Percentiles rank a stretch among this genome's conserved stretches.
These are phyloP conservation scores for Kwoniella bestiolae DNA, from an alignment of 768 basidiomycete genomes.

Conservation along the genomic window DNA sequence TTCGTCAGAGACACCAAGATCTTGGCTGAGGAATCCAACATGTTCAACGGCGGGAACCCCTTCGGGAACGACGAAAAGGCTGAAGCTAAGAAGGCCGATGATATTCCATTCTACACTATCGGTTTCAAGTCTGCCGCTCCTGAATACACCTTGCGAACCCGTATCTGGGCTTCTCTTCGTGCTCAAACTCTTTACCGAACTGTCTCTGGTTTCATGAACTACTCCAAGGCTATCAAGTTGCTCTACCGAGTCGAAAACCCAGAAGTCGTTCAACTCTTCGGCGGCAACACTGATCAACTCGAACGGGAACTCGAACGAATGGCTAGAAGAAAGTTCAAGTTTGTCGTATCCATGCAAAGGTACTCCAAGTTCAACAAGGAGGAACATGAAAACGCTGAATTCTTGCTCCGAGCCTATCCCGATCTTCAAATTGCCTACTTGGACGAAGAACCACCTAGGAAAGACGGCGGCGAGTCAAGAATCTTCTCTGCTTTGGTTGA, in stretches of 20 bases:
- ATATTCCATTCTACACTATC: conserved; percentile 96
- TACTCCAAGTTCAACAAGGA: conserved; percentile 99
- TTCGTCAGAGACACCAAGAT: conserved; percentile 99
- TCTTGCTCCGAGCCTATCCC: conserved; percentile 93
- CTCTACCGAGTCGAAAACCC: conserved; percentile 99
- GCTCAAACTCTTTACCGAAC: conserved; percentile 98
- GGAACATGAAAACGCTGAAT: conserved; percentile 98
- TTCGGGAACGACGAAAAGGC: conserved; percentile 76
- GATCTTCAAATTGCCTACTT: conserved; percentile 98
- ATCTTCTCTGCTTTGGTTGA: conserved; percentile 97
- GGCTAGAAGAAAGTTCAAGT: conserved; percentile 98
- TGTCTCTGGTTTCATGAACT: conserved; percentile 99
- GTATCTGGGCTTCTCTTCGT: conserved; percentile 98
- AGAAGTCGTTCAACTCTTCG: conserved; percentile 95
- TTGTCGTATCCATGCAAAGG: conserved; percentile 98
- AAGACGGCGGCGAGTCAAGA: conserved; percentile 91
- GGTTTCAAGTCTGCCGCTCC: conserved; percentile 99
- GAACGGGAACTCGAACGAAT: conserved; percentile 96
- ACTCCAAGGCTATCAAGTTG: conserved; percentile 98
- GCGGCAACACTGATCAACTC: conserved; percentile 94
- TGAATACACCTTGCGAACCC: conserved; percentile 95
- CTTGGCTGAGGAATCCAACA: conserved; percentile 89
- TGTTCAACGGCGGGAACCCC: conserved; percentile 73
- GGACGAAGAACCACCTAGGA: conserved; percentile 90
- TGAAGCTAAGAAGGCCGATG: conserved; percentile 73